Percentiles rank a stretch among this genome's conserved stretches.
Evolutionary conservation across 2,329 filamentous ascomycete genomes (phyloP).

Genomic region (Sporothrix humicola): DNA sequence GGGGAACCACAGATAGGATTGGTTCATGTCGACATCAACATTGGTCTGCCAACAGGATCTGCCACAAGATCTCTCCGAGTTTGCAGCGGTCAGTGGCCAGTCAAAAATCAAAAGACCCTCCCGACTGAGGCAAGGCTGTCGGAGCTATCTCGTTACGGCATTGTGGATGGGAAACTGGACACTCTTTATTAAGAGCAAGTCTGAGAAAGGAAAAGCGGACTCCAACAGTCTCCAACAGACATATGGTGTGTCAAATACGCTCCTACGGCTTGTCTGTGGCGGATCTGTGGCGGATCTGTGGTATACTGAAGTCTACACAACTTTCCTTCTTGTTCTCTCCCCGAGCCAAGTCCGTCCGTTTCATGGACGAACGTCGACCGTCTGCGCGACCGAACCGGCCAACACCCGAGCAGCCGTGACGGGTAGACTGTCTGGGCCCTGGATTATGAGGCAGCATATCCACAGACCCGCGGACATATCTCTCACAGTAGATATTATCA

Average conservation of each 20-base stretch:
- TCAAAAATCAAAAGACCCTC: not conserved
- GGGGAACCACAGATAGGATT: not conserved
- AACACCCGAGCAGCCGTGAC: not conserved
- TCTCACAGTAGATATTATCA: not conserved
- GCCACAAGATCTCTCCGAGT: not conserved
- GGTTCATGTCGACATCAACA: not conserved
- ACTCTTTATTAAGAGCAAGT: not conserved
- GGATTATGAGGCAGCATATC: not conserved
- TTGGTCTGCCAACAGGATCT: not conserved
- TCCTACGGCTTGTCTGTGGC: too few species aligned
- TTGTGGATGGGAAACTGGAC: too few species aligned
- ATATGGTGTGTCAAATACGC: too few species aligned
- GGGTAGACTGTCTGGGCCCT: too few species aligned
- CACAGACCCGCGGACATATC: not conserved
- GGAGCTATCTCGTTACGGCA: slow-evolving; percentile 1
- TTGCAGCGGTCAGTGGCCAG: not conserved
- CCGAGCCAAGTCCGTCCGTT: slow-evolving; percentile 32
- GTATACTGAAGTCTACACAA: not conserved
- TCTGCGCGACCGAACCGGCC: not conserved
- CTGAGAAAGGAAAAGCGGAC: slow-evolving; percentile 15
- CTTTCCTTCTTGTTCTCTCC: not conserved
- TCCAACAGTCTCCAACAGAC: not conserved
- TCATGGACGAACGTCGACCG: not conserved
- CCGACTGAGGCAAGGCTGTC: not conserved
- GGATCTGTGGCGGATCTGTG: too few species aligned